Evolutionary conservation across 305 asterid species (phyloP).

Genomic region (Striga hermonthica): DNA sequence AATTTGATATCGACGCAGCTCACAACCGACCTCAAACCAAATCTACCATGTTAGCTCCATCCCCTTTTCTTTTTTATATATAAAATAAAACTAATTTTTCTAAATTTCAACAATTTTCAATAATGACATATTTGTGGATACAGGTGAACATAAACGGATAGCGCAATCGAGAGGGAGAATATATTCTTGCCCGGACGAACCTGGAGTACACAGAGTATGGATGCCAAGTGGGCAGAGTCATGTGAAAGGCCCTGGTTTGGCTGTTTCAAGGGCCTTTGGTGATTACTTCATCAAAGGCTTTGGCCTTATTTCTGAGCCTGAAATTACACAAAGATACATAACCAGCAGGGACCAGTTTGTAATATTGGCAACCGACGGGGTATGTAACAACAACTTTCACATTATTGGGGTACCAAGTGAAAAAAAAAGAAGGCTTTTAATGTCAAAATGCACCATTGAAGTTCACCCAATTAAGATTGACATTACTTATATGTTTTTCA

Average conservation of each 20-base stretch:
- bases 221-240: conserved; percentile 52
- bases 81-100: background rate
- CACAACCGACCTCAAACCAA: conserved; percentile 78
- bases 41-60: conserved; percentile 53
- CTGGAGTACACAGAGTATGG: conserved; percentile 74
- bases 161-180: conserved; percentile 53
- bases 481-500: conserved; percentile 14
- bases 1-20: conserved; percentile 58
- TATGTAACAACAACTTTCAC: conserved; percentile 19
- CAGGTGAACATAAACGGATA: conserved; percentile 72
- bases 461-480: background rate
- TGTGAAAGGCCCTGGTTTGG: conserved; percentile 71
- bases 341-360: conserved; percentile 51
- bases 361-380: conserved; percentile 85
- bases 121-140: background rate
- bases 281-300: conserved; percentile 73
- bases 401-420: background rate
- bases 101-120: background rate
- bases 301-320: conserved; percentile 81
- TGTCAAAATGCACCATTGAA: background rate
- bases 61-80: background rate
- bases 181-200: conserved; percentile 60
- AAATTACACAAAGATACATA: conserved; percentile 55
- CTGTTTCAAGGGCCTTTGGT: conserved; percentile 80
- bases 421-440: too few species aligned